phyloP scores from a whole-genome alignment of 306 rosid genomes.

The Boehmeria nivea region DNA sequence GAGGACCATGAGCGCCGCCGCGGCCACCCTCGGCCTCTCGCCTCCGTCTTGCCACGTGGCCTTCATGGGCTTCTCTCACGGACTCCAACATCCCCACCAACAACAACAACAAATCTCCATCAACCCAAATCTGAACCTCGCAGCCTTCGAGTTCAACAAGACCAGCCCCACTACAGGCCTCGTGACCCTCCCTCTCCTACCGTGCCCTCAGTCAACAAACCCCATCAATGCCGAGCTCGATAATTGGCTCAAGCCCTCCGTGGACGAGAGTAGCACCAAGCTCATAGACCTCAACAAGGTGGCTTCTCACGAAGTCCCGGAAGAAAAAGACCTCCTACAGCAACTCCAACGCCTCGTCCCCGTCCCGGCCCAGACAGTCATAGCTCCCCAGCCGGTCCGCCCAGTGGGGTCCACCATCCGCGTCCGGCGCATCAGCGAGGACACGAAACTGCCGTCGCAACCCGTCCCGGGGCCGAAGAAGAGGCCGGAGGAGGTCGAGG shows the following conservation, averaged over 20 bases:
- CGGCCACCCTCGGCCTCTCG: conserved; percentile 37
- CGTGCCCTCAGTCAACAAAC: conserved; percentile 27
- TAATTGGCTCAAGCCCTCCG: conserved; percentile 12
- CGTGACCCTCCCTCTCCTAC: conserved; percentile 62
- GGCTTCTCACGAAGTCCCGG: conserved; percentile 36
- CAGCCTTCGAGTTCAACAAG: too few species aligned
- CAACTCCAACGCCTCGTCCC: conserved; percentile 38
- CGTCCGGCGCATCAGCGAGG: conserved; percentile 56
- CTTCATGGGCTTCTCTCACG: conserved; percentile 38
- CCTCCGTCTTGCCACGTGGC: conserved; percentile 40
- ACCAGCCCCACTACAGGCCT: too few species aligned
- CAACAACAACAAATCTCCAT: conserved; percentile 33
- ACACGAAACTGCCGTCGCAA: neutral
- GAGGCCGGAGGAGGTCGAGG: conserved; percentile 51
- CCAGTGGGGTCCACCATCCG: conserved; percentile 68
- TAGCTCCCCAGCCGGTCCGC: conserved; percentile 71
- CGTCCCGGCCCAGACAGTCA: conserved; percentile 31
- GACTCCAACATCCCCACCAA: too few species aligned
- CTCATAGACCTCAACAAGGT: conserved; percentile 38
- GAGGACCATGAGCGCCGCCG: too few species aligned
- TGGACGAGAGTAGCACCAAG: too few species aligned
- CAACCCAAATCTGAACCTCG: conserved; percentile 15
- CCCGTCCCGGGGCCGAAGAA: conserved; percentile 23
- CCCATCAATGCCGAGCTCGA: conserved; percentile 15
- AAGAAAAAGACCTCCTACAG: conserved; percentile 60